Conservation (phyloP, 2,329 filamentous ascomycete species). For the Dissoconium aciculare region DNA sequence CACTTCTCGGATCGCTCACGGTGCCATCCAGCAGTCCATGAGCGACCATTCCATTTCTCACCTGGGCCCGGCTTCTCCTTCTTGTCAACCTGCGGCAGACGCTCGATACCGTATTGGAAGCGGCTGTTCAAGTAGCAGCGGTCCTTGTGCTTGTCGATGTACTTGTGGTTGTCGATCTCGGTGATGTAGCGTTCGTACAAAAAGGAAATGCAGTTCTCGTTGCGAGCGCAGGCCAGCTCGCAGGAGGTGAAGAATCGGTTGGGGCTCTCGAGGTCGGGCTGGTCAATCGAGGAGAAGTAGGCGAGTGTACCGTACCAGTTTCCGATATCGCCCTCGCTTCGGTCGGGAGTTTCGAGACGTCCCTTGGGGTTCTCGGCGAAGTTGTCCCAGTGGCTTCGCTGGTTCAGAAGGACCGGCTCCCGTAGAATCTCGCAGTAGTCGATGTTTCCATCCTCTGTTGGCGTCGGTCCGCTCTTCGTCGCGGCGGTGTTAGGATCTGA, state of each 20-base stretch:
- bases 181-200: not conserved
- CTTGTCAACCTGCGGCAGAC: not conserved
- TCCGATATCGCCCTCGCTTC: not conserved
- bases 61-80: not conserved
- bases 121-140: constrained; percentile 1
- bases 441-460: not conserved
- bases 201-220: not conserved
- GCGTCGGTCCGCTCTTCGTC: not conserved
- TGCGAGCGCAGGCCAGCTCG: not conserved
- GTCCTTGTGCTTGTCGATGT: not conserved
- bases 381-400: constrained; percentile 1
- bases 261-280: not conserved
- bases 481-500: not conserved
- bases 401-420: constrained; percentile 1
- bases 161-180: constrained; percentile 1
- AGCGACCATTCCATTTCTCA: not conserved
- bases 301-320: not conserved
- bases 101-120: constrained; percentile 1
- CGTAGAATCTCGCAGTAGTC: constrained; percentile 1
- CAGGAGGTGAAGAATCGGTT: not conserved
- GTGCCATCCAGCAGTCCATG: not conserved
- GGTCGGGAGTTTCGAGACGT: not conserved
- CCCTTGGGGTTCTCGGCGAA: constrained; percentile 1
- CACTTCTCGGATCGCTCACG: not conserved
- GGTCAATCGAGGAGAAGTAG: not conserved